Conservation (phyloP, 306 rosid species). For the Vicia faba region DNA sequence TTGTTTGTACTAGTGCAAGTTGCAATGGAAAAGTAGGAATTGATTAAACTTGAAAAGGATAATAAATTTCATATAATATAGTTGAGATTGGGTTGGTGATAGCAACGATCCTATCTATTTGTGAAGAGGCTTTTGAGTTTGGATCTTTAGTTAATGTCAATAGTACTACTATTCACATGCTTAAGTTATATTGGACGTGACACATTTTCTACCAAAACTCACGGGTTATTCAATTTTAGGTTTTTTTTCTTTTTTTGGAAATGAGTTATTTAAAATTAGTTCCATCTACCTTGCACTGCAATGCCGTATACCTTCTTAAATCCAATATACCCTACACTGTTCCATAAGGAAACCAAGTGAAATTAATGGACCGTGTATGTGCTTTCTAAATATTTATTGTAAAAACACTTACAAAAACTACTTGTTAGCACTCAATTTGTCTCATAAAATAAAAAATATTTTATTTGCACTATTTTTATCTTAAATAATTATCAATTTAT, state of each 20-base stretch:
- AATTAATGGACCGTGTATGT: conserved; percentile 6
- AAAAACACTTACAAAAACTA: neutral
- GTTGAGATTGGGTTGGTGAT: conserved; percentile 33
- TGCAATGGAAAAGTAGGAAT: too few species aligned
- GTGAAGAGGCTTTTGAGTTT: neutral
- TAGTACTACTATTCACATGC: neutral
- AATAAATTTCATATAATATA: conserved; percentile 21
- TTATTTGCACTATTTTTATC: too few species aligned
- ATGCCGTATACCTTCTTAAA: neutral
- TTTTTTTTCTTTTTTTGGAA: too few species aligned
- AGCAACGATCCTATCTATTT: neutral
- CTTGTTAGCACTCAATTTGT: too few species aligned
- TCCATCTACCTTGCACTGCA: too few species aligned
- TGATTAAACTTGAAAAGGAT: neutral
- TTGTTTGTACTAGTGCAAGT: neutral
- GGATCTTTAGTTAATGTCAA: too few species aligned
- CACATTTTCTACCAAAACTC: conserved; percentile 36
- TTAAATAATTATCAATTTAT: too few species aligned
- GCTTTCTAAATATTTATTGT: neutral
- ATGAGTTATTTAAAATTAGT: too few species aligned
- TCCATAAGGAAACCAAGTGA: neutral
- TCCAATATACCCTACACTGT: conserved; percentile 7
- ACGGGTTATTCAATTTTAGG: neutral
- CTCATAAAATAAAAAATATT: too few species aligned
- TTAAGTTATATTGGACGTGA: conserved; percentile 26